Evolutionary conservation across 805 yeast genomes (phyloP).

Genomic region (Pichia manshurica): DNA sequence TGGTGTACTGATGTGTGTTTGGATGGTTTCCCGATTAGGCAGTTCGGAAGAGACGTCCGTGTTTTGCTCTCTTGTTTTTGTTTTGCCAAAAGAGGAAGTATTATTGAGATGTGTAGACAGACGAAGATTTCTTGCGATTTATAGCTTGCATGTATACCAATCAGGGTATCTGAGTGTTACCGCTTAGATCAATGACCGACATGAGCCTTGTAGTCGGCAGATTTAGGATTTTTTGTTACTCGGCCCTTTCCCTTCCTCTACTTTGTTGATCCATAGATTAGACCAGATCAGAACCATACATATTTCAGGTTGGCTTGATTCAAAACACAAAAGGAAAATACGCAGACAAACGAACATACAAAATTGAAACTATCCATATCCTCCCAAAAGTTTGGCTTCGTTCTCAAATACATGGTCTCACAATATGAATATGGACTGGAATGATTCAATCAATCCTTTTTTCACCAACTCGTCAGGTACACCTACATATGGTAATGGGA

Average conservation of each 20-base stretch:
- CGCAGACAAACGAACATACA: background rate
- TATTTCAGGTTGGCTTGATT: no score
- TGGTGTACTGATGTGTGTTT: background rate
- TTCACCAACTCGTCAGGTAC: background rate
- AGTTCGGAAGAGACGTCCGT: background rate
- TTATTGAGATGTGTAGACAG: background rate
- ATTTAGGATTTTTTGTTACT: no score
- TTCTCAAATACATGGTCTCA: background rate
- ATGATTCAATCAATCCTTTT: slow-evolving; percentile 11
- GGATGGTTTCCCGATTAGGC: slow-evolving; percentile 1
- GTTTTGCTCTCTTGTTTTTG: background rate
- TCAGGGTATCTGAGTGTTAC: no score
- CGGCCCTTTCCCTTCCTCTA: no score
- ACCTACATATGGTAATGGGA: no score
- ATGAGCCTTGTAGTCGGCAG: no score
- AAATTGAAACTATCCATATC: background rate
- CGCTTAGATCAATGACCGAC: no score
- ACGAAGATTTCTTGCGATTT: no score
- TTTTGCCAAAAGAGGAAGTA: slow-evolving; percentile 11
- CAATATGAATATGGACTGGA: slow-evolving; percentile 10
- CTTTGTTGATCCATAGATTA: no score
- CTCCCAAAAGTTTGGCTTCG: background rate
- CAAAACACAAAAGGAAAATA: no score
- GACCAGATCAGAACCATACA: no score
- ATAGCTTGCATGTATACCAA: no score